These are phyloP conservation scores for Colletotrichum tofieldiae DNA, from an alignment of 2,329 filamentous ascomycete species.

Conservation along the genomic window DNA sequence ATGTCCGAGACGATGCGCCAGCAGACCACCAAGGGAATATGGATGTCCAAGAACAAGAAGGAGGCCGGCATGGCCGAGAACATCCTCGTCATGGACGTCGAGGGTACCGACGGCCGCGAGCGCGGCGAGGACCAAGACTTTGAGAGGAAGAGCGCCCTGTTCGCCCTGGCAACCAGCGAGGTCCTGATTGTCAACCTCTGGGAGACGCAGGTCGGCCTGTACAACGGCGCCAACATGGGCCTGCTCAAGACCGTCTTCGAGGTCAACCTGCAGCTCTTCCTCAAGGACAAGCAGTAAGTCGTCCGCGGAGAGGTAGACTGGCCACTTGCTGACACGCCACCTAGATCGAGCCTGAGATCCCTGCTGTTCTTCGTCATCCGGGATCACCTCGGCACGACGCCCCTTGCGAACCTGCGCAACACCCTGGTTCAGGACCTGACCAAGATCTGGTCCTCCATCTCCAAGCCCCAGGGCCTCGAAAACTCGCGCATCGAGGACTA, in stretches of 20 bases:
- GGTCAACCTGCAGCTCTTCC: constrained; percentile 96
- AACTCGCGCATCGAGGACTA: constrained; percentile 94
- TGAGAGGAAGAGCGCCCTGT: constrained; percentile 97
- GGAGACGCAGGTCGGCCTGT: constrained; percentile 98
- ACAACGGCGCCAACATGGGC: constrained; percentile 99
- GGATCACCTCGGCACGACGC: constrained; percentile 94
- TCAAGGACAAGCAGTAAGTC: constrained; percentile 92
- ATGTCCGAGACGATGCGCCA: constrained; percentile 96
- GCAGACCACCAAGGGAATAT: constrained; percentile 99
- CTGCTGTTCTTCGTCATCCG: constrained; percentile 99
- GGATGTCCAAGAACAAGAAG: constrained; percentile 98
- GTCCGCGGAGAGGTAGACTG: not conserved
- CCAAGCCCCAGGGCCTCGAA: constrained; percentile 91
- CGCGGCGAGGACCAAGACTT: constrained; percentile 99
- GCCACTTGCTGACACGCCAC: constrained; percentile 40
- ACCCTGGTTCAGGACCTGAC: constrained; percentile 92
- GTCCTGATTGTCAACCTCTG: constrained; percentile 99
- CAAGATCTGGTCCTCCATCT: constrained; percentile 93
- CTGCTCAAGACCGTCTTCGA: constrained; percentile 98
- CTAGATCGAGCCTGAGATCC: constrained; percentile 86
- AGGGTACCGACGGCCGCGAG: constrained; percentile 96
- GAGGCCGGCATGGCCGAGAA: constrained; percentile 88
- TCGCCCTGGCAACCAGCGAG: constrained; percentile 97
- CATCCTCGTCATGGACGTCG: constrained; percentile 99
- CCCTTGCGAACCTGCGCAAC: constrained; percentile 89